A percentile compares a stretch with the other conserved stretches of the same genome.
phyloP scores from a whole-genome alignment of 164 flowering plant species.

The Sextonia rubra region DNA sequence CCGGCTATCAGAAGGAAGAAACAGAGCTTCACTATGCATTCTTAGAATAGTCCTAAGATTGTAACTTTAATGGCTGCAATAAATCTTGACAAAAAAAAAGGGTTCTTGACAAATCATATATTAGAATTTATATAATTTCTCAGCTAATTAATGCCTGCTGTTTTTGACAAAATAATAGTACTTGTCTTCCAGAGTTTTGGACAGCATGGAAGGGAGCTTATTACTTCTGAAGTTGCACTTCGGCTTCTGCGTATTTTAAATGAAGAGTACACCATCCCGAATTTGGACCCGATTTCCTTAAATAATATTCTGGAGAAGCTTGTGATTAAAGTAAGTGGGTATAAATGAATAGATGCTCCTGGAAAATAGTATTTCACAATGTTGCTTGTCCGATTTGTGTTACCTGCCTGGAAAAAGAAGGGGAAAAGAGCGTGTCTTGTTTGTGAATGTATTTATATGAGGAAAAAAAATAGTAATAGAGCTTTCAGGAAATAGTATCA shows the following conservation, averaged over 20 bases:
- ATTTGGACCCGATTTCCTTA: constrained; percentile 34
- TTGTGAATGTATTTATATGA: too few species aligned
- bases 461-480: too few species aligned
- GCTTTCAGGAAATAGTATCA: too few species aligned
- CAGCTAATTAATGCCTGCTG: constrained; percentile 65
- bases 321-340: constrained; percentile 61
- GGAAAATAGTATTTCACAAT: too few species aligned
- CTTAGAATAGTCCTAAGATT: neutral
- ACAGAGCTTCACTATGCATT: too few species aligned
- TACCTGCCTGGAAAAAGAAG: too few species aligned
- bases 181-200: constrained; percentile 99
- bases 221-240: constrained; percentile 89
- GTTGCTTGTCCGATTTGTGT: too few species aligned
- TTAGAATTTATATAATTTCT: constrained; percentile 19
- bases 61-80: neutral
- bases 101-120: neutral
- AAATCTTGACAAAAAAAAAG: neutral
- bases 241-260: constrained; percentile 70
- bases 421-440: too few species aligned
- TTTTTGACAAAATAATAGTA: constrained; percentile 95
- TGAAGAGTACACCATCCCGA: constrained; percentile 60
- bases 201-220: constrained; percentile 98
- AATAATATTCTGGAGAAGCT: constrained; percentile 60
- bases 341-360: neutral
- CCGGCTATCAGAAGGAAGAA: neutral